Conservation (phyloP, 352 stramenopile genomes). For the Phytophthora cactorum region DNA sequence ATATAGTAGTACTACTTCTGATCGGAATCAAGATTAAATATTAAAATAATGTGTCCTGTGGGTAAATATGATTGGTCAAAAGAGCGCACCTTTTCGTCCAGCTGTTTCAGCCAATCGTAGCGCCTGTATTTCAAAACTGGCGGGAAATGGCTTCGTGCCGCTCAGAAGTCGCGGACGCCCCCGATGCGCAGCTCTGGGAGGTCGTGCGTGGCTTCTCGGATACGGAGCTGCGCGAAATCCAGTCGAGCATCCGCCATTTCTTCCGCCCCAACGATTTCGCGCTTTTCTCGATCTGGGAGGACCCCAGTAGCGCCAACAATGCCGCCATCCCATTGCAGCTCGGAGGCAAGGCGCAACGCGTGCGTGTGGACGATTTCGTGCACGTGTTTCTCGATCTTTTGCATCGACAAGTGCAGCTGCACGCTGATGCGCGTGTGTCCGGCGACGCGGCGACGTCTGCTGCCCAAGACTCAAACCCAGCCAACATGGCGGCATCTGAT, state of each 20-base stretch:
- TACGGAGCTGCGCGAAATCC: constrained; percentile 20
- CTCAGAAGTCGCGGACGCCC: not conserved
- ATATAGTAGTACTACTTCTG: too few species aligned
- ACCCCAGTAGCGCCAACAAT: not conserved
- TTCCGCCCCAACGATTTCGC: not conserved
- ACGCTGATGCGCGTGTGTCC: constrained; percentile 12
- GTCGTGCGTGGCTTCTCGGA: constrained; percentile 37
- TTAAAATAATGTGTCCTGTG: too few species aligned
- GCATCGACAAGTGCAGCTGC: constrained; percentile 27
- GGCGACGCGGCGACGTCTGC: not conserved
- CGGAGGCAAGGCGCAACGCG: constrained; percentile 10
- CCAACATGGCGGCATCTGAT: constrained; percentile 7
- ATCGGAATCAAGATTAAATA: too few species aligned
- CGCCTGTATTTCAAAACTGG: constrained; percentile 4
- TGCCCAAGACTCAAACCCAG: constrained; percentile 2
- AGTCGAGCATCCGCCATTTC: constrained; percentile 15
- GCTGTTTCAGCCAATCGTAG: constrained; percentile 19
- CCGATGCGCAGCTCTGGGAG: constrained; percentile 38
- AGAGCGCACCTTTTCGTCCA: not conserved
- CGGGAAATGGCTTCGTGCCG: constrained; percentile 11
- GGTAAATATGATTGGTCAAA: not conserved
- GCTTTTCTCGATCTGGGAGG: not conserved
- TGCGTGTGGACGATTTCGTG: constrained; percentile 39
- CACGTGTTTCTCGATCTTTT: constrained; percentile 35
- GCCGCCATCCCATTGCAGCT: constrained; percentile 23